Evolutionary conservation across 306 rosid species (phyloP), one percentile per base, ranked within the genome.

Genomic region (Ziziphus jujuba): DNA sequence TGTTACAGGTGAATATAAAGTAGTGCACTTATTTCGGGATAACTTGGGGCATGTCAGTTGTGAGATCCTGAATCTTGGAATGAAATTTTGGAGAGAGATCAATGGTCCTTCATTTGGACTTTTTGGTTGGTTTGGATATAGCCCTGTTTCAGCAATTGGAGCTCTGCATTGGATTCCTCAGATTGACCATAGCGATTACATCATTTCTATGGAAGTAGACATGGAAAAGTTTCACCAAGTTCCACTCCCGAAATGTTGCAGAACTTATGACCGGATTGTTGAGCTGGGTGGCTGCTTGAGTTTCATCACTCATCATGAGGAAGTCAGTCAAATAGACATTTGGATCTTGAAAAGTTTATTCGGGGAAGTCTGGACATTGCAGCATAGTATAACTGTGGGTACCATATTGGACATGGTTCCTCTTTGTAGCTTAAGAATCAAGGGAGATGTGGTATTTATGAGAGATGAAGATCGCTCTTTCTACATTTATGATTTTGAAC

Each of bases 131-230:
- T 71, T 77, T 65, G 81, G 81, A 56, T 53, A 52, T 44, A 24
- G 6, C 40, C 79, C 85, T 65, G 81, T 84, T 54, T 79, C 60
- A n/a, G 81, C 81, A 17, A 51, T 69, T 4, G 85, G 81, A 59
- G 89, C 82, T 61, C 21, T 84, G 68, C 89, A 84, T 56, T 84
- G 89, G 89, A 56, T 72, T 60, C 89, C 85, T 49, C 56, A 75
- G 35, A 11, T 77, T 28, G 75, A 78, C 13, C 25, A 9, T 12
- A 75, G 77, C 28, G 77, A 78, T 40, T 64, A 61, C 71, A 47
- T 80, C 2, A 77, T 80, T 59, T 80, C 84, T 0, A 40, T 80
- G 61, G 84, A 80, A 17, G 65, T 78, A 22, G 70, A 72, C 5
- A 58, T 59, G 19, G 89, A 84, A 43, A 80, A 33, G 77, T 84